Evolutionary conservation across 371 early-diverging fungal species (phyloP).

Genomic region (Syncephalastrum racemosum): DNA sequence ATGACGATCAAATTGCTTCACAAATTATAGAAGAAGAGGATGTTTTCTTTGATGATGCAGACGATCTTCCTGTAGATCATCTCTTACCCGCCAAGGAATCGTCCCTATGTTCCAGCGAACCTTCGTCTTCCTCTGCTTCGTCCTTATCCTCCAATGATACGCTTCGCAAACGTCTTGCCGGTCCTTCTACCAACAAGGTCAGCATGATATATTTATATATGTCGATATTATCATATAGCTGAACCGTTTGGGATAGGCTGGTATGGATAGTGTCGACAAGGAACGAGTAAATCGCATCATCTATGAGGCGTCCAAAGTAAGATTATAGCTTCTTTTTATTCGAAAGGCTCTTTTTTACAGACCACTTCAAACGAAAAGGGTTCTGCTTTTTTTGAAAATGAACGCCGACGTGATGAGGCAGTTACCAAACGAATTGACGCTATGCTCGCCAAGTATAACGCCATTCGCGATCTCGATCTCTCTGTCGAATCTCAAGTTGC

Average conservation of each 20-base stretch:
- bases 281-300: conserved; percentile 50
- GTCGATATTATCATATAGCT: neutral
- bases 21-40: conserved; percentile 40
- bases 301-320: conserved; percentile 64
- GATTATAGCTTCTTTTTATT: neutral
- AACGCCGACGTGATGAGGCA: conserved; percentile 48
- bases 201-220: too few species aligned
- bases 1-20: conserved; percentile 11
- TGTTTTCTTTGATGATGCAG: conserved; percentile 31
- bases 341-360: neutral
- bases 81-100: neutral
- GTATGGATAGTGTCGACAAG: conserved; percentile 43
- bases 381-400: conserved; percentile 59
- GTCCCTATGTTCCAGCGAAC: too few species aligned
- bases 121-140: too few species aligned
- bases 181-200: conserved; percentile 41
- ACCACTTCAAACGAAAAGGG: conserved; percentile 34
- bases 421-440: conserved; percentile 46
- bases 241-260: conserved; percentile 36
- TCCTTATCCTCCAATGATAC: conserved; percentile 12
- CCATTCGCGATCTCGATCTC: conserved; percentile 37
- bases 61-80: conserved; percentile 5
- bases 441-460: conserved; percentile 42
- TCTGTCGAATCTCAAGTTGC: conserved; percentile 38
- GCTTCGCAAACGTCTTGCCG: conserved; percentile 34